These are phyloP conservation scores for Aspergillus sp. DNA, from an alignment of 2,329 filamentous ascomycete genomes.

Conservation along the genomic window DNA sequence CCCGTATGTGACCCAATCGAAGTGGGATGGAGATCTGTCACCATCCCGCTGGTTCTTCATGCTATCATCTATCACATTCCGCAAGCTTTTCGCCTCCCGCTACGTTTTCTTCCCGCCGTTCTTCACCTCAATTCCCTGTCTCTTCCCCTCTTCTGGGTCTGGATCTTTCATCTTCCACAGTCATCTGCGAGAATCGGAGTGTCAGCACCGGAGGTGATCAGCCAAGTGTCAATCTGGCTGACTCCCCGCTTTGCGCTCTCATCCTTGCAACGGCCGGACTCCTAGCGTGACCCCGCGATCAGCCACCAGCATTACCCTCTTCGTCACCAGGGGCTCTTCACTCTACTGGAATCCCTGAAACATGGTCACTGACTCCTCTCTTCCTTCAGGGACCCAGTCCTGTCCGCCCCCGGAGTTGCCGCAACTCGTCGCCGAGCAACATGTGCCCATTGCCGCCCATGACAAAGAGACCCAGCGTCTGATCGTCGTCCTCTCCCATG, in stretches of 20 bases:
- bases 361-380: conserved; percentile 26
- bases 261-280: background rate
- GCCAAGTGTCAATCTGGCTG: background rate
- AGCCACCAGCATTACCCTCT: background rate
- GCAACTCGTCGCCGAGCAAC: conserved; percentile 89
- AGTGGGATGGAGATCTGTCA: background rate
- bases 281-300: background rate
- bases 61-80: conserved; percentile 1
- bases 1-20: conserved; percentile 30
- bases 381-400: conserved; percentile 75
- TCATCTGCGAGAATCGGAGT: background rate
- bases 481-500: conserved; percentile 95
- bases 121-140: background rate
- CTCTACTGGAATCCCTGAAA: background rate
- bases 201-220: background rate
- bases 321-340: background rate
- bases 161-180: background rate
- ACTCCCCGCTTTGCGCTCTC: background rate
- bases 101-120: background rate
- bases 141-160: background rate
- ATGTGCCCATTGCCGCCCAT: conserved; percentile 73
- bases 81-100: background rate
- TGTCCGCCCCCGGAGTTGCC: conserved; percentile 88
- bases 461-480: conserved; percentile 90
- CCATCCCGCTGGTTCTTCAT: background rate